These are phyloP conservation scores for Sporothrix variecibatus DNA, from an alignment of 2,329 filamentous ascomycete species.

Conservation along the genomic window DNA sequence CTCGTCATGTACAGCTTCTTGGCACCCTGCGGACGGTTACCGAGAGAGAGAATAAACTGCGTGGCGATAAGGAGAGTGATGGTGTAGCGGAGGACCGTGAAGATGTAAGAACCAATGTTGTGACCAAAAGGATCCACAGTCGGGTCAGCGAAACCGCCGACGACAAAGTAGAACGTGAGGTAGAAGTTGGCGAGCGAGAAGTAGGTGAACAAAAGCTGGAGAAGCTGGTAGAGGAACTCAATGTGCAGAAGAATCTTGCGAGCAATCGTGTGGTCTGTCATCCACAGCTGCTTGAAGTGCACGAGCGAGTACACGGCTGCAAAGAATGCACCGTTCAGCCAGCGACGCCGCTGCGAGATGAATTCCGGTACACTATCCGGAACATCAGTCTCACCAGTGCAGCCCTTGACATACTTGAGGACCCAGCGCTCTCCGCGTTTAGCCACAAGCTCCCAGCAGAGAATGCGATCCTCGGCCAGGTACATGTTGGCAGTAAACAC, in stretches of 20 bases:
- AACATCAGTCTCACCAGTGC: constrained; percentile 96
- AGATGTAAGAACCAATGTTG: constrained; percentile 79
- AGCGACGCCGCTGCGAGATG: constrained; percentile 91
- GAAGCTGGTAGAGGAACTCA: constrained; percentile 92
- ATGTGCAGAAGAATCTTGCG: constrained; percentile 91
- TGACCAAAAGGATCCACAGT: constrained; percentile 89
- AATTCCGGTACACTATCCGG: constrained; percentile 97
- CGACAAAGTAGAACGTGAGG: constrained; percentile 97
- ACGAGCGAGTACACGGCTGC: constrained; percentile 96
- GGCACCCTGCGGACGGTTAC: constrained; percentile 92
- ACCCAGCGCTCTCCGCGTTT: constrained; percentile 96
- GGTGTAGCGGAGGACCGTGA: constrained; percentile 80
- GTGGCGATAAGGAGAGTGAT: constrained; percentile 86
- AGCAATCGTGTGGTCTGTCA: constrained; percentile 83
- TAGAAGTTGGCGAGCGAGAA: constrained; percentile 99
- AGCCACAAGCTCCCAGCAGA: constrained; percentile 96
- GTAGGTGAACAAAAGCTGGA: constrained; percentile 92
- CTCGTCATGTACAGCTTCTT: constrained; percentile 85
- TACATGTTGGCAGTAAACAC: constrained; percentile 99
- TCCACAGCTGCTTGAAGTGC: constrained; percentile 91
- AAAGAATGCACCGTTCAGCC: constrained; percentile 99
- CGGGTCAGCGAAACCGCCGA: constrained; percentile 80
- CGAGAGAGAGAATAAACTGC: constrained; percentile 95
- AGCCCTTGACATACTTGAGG: constrained; percentile 94
- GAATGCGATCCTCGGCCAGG: constrained; percentile 94